Conservation (phyloP, 805 yeast species). For the Kodamaea fukazawae region DNA sequence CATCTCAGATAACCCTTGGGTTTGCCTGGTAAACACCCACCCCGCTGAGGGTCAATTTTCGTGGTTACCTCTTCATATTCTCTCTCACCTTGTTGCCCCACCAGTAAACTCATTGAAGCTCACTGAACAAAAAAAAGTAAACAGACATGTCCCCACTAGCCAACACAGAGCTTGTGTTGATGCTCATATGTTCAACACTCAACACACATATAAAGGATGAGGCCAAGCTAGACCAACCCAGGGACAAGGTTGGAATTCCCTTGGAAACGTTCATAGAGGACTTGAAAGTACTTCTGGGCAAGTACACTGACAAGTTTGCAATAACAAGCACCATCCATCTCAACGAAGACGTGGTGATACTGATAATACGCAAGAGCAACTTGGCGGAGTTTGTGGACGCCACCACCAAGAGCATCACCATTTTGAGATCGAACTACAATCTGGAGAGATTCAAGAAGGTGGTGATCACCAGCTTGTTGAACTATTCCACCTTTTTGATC, state of each 20-base stretch:
- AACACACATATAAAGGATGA: conserved; percentile 11
- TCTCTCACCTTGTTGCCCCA: too few relatives aligned
- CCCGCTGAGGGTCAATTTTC: too few relatives aligned
- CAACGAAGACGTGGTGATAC: conserved; percentile 11
- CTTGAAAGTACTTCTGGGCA: conserved; percentile 6
- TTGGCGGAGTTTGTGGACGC: conserved; percentile 22
- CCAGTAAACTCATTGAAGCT: too few relatives aligned
- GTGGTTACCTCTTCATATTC: too few relatives aligned
- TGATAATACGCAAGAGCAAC: conserved; percentile 12
- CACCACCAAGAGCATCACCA: conserved; percentile 18
- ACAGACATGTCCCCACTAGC: conserved; percentile 1
- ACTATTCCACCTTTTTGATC: conserved; percentile 19
- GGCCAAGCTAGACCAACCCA: conserved; percentile 1
- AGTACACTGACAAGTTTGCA: conserved; percentile 7
- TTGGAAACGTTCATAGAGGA: conserved; percentile 9
- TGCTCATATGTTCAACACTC: conserved; percentile 13
- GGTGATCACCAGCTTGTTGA: conserved; percentile 19
- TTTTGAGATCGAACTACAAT: conserved; percentile 16
- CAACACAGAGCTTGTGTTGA: conserved; percentile 9
- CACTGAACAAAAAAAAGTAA: background rate
- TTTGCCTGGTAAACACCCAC: too few relatives aligned
- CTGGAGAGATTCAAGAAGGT: conserved; percentile 22
- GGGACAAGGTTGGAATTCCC: conserved; percentile 7
- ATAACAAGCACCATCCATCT: conserved; percentile 1
- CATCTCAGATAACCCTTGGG: too few relatives aligned